Base-by-base conservation (phyloP, 148 eudicot species). In the Vaccinium corymbosum region DNA sequence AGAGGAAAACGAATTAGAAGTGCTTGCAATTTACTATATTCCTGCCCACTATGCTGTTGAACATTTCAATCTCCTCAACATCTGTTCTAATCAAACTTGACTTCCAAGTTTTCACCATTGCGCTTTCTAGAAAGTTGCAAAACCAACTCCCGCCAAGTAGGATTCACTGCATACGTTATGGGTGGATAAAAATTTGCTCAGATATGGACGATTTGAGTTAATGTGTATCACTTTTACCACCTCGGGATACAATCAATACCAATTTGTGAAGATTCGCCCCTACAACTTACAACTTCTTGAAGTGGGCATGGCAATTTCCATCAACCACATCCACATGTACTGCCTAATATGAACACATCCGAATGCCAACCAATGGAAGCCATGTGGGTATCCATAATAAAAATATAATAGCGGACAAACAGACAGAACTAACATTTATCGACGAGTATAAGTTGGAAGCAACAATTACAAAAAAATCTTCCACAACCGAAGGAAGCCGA, bases 21-120 rank as follows among this genome's bases (percentile, higher is more conserved):
- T 22, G 49, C 0, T 49, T 76, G 11, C 7, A 77, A 55, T n/a
- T 4, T 3, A n/a, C 25, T 12, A 11, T 50, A 76, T 20, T 76
- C 22, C 49, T 50, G 56, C 22, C 56, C 1, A 2, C 7, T 75
- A 48, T 9, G 16, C 20, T 42, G 42, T 50, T 76, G 11, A 77
- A 3, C 80, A 20, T n/a, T 20, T 77, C 57, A 77, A 77, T 49
- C 80, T 49, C 57, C 56, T 77, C 80, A 77, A 22, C 16, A 25
- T 32, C 49, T 72, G 76, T 25, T 77, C 15, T 51, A 50, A 49
- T 48, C 27, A 77, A 50, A 14, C 25, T 77, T 77, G 55, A 57
- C 9, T 50, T n/a, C 11, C 13, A 22, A 48, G 16, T 27, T 3
- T 38, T 38, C 42, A 38, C 42, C 5, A 38, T 38, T 38, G 53